Base-by-base conservation (phyloP, 352 stramenopile genomes). In the Peronospora belbahrii region DNA sequence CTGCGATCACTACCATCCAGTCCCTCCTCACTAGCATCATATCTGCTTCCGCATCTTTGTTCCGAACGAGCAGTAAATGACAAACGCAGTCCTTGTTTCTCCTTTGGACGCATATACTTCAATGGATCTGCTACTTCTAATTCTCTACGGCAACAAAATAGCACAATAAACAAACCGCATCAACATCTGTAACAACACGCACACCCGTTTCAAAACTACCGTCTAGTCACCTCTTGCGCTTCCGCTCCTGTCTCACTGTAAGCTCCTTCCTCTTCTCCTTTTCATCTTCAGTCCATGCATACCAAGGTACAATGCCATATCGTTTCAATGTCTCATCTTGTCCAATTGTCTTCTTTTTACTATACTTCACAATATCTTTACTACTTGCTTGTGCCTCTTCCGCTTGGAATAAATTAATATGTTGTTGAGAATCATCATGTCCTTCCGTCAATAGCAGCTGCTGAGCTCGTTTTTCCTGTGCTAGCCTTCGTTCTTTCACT, bases 391-490 rank as follows among this genome's bases (percentile, higher is more conserved):
- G 40, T 15, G 38, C 22, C 28, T 71, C 41, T 31, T 74, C 62
- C 9, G 48, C 33, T 36, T 60, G 23, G 41, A 81, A 81, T 1
- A 81, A 62, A 30, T 77, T 72, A 8, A 81, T 41, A 27, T 77
- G 66, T 38, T 57, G 13, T 4, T 32, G 31, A 23, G 27, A 25
- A 28, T 47, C 8, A 2, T 18, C 11, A 6, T 35, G 11, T 8
- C 5, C 17, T 19, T 52, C 43, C 9, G n/a, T n/a, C 14, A 19
- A 10, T 5, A 46, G 10, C 13, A 77, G 56, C 43, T 55, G 13
- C 44, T 74, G 47, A 6, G 63, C 65, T 22, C 71, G 65, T 48
- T 42, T 34, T 45, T 83, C 68, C 38, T 79, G 66, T 30, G 59
- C 59, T 24, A 57, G 11, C 2, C 49, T 41, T n/a, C 51, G 56